These are phyloP conservation scores for Acer saccharum DNA, from an alignment of 345 rosid genomes.

Conservation along the genomic window DNA sequence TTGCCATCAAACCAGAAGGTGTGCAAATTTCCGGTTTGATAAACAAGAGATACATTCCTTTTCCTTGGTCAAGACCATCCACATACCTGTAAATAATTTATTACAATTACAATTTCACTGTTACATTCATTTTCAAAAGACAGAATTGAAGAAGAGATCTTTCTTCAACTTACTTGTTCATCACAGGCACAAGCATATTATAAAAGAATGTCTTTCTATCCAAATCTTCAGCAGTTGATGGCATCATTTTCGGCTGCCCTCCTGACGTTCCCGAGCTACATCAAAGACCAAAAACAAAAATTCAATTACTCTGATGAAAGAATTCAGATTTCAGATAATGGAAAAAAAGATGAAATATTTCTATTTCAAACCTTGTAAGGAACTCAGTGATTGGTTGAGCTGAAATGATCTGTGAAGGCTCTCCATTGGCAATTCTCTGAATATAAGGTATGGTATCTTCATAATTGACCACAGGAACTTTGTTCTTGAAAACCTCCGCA, in stretches of 20 bases:
- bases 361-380: constrained; percentile 66
- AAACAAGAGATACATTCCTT: constrained; percentile 86
- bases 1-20: constrained; percentile 83
- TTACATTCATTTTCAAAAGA: constrained; percentile 27
- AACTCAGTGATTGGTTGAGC: constrained; percentile 80
- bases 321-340: background rate
- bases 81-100: constrained; percentile 54
- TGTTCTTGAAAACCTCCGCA: constrained; percentile 57
- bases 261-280: constrained; percentile 97
- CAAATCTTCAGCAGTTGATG: constrained; percentile 89
- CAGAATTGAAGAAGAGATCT: background rate
- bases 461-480: constrained; percentile 79
- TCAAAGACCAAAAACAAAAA: background rate
- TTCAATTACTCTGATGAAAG: constrained; percentile 2
- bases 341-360: background rate
- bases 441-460: constrained; percentile 74
- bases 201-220: constrained; percentile 88
- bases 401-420: constrained; percentile 66
- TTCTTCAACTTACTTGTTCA: constrained; percentile 67
- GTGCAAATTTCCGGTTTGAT: constrained; percentile 84
- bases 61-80: constrained; percentile 84
- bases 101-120: constrained; percentile 20
- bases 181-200: constrained; percentile 85
- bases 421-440: constrained; percentile 79
- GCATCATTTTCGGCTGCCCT: constrained; percentile 93